Conservation (phyloP, 2,329 filamentous ascomycete genomes). For the Sclerotinia subarctica region DNA sequence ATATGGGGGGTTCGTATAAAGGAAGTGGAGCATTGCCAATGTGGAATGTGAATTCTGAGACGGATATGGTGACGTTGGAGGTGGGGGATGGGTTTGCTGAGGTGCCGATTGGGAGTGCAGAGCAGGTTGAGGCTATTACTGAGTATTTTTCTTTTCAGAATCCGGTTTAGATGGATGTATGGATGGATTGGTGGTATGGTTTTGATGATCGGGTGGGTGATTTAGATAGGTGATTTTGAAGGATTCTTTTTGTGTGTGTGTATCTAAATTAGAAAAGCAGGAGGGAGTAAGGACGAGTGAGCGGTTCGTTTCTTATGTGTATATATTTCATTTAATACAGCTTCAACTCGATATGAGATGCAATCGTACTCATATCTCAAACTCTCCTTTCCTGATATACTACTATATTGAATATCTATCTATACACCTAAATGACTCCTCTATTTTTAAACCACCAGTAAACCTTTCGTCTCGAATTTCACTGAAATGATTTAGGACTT, state of each 20-base stretch:
- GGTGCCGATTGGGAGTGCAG: conserved; percentile 2
- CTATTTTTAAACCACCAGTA: too few species aligned
- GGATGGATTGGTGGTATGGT: neutral
- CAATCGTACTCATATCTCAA: neutral
- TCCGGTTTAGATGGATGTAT: neutral
- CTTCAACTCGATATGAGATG: neutral
- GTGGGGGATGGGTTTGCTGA: conserved; percentile 7
- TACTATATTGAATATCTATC: too few species aligned
- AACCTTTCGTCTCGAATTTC: too few species aligned
- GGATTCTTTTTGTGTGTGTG: neutral
- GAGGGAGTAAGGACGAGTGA: too few species aligned
- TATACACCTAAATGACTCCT: too few species aligned
- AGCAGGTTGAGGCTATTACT: conserved; percentile 1
- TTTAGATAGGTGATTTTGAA: neutral
- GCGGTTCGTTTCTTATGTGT: neutral
- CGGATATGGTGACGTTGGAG: neutral
- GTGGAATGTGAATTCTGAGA: neutral
- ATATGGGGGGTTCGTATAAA: conserved; percentile 37
- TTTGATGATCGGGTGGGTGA: too few species aligned
- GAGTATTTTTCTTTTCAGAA: conserved; percentile 2
- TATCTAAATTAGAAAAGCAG: neutral
- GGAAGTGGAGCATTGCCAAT: conserved; percentile 10
- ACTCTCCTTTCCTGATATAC: too few species aligned
- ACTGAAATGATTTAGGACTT: too few species aligned
- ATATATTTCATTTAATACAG: neutral